Evolutionary conservation across 257 asterid genomes (phyloP), one percentile per base, ranked within the genome.

Genomic region (Solanum chiquidenum): DNA sequence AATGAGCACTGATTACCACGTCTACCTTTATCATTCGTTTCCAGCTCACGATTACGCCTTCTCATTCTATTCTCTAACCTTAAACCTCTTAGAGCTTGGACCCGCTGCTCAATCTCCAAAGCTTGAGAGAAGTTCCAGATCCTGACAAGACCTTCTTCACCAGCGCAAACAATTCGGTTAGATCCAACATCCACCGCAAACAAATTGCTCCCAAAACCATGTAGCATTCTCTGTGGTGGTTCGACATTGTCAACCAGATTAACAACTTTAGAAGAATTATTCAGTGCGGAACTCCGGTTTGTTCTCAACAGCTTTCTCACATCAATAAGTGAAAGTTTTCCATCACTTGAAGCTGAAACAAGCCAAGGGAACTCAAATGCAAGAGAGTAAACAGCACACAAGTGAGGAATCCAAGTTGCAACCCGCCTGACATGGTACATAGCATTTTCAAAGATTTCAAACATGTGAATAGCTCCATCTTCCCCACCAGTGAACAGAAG

Each of bases 291-390:
- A 62, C 68, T 40, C 88, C 86, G 89, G 89, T 86, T 89, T 10
- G 91, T 83, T 91, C 92, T 95, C 95, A 95, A 66, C 91, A 94
- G 90, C 89, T 90, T 92, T 86, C 99, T 91, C 88, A 96, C 96
- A 83, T 96, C 98, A 72, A 96, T 94, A 82, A 95, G 98, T 21
- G 98, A 93, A 31, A 95, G 91, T 86, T 91, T 96, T 73, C 98
- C 98, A 82, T 96, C 99, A 87, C 96, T 91, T 8, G 99, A 96
- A 64, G 98, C 98, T 49, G 98, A 94, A 66, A 95, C 98, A 66
- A 95, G 93, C 99, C 99, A 96, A 42, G 99, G 99, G 90, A 94
- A 95, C 90, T 95, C 98, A 84, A 96, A 96, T 35, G 98, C 98
- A 87, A 95, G 99, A 88, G 98, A 92, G 86, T 93, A 87, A 58